Evolutionary conservation across 495 filamentous ascomycete genomes (phyloP).

Genomic region (Aspergillus heteromorphus): DNA sequence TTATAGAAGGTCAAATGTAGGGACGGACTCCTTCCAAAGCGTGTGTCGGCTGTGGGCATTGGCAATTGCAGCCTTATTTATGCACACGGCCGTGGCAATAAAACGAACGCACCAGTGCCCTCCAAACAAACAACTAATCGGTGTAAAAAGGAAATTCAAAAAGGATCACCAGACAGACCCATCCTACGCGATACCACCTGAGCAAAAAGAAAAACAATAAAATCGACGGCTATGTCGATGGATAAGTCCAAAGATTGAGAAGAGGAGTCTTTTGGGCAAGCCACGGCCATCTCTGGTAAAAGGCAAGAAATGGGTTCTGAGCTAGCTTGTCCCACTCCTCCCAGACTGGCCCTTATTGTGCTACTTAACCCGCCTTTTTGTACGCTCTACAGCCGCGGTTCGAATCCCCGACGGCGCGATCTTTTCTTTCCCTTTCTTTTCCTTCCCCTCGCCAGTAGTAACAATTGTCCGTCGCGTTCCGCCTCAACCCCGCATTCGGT

Average conservation of each 20-base stretch:
- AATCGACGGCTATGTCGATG: constrained; percentile 37
- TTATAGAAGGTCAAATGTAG: too few relatives aligned
- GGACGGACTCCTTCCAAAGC: too few relatives aligned
- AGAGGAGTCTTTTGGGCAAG: constrained; percentile 54
- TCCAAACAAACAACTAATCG: not conserved
- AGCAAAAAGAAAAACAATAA: constrained; percentile 24
- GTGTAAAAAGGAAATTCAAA: not conserved
- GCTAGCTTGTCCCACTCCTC: constrained; percentile 50
- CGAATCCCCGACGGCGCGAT: constrained; percentile 15
- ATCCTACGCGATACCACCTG: not conserved
- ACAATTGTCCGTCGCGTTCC: constrained; percentile 2
- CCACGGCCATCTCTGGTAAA: constrained; percentile 67
- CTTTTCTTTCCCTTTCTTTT: constrained; percentile 10
- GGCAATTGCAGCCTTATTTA: not conserved
- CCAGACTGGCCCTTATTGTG: not conserved
- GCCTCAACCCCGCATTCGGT: constrained; percentile 13
- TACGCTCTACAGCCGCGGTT: constrained; percentile 10
- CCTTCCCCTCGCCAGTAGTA: too few relatives aligned
- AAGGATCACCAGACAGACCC: not conserved
- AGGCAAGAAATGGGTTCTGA: constrained; percentile 64
- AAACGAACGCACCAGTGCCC: not conserved
- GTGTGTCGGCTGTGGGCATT: too few relatives aligned
- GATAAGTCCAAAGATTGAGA: constrained; percentile 55
- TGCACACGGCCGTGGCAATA: not conserved
- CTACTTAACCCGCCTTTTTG: too few relatives aligned